Base-by-base conservation (phyloP, 495 filamentous ascomycete genomes). In the Cryomyces minteri region DNA sequence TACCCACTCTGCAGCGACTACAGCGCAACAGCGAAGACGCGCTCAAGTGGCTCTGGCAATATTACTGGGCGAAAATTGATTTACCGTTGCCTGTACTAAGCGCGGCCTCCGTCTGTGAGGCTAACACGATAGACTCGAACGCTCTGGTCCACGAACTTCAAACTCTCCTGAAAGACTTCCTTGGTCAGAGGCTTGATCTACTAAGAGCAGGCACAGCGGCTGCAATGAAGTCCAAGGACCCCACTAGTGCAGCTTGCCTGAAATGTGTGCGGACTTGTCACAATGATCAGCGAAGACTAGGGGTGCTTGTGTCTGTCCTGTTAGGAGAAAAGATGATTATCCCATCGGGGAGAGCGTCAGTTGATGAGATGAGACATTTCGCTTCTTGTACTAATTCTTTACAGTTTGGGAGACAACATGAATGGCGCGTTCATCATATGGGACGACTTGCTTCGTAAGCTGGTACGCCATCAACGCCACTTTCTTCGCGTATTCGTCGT, bases 11-110 rank as follows among this genome's bases (percentile, higher is more conserved):
- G 43, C 62, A 70, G 5, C 73, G 83, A 29, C 62, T 95, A 44
- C 67, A 83, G 44, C 66, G 67, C 9, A 76, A 80, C 5, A 70
- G 79, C 3, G 52, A 67, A 50, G 72, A 77, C 51, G 83, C 77
- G 2, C 63, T 96, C 43, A 72, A 69, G 31, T 95, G 88, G 88
- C 70, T 95, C 41, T 94, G 84, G 84, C 67, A 71, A 34, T 79
- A 80, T 54, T 94, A 93, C 61, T 96, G 88, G 88, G 62, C 58
- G 31, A 55, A 66, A 38, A 54, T 80, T 31, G 49, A 60, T 40
- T 36, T 44, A 3, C 18, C 18, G 18, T 25, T 25, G 18, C 18
- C 18, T 2, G 18, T 25, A 25, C 18, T 25, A 25, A 25, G 18
- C 18, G 18, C 1, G 18, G 18, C 18, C 18, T 25, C 18, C 18